Conservation (phyloP, 2,329 filamentous ascomycete species). For the Biscogniauxia sp. region DNA sequence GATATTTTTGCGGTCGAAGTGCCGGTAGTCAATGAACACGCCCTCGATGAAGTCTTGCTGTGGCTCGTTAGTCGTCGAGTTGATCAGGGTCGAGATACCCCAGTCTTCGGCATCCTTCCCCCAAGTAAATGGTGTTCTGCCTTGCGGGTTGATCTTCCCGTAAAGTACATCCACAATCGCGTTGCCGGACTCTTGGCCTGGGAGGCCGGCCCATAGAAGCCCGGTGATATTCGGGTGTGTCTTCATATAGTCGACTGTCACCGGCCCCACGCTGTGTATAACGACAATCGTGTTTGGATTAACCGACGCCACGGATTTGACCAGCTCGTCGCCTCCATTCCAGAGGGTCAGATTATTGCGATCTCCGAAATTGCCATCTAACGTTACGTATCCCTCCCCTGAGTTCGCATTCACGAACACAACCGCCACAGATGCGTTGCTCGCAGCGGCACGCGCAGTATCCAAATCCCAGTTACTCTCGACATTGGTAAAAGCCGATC, state of each 20-base stretch:
- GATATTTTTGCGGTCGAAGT: constrained; percentile 64
- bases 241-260: constrained; percentile 70
- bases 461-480: constrained; percentile 37
- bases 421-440: constrained; percentile 38
- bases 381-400: constrained; percentile 79
- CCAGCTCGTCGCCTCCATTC: constrained; percentile 74
- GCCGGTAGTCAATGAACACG: constrained; percentile 76
- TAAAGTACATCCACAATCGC: constrained; percentile 76
- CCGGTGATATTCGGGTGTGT: constrained; percentile 74
- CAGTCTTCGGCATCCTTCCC: constrained; percentile 65
- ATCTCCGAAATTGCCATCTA: constrained; percentile 82
- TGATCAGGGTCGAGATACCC: constrained; percentile 62
- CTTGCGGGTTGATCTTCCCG: constrained; percentile 72
- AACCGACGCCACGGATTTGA: constrained; percentile 70
- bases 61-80: constrained; percentile 60
- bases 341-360: constrained; percentile 90
- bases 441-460: constrained; percentile 21
- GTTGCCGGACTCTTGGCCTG: constrained; percentile 80
- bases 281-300: constrained; percentile 89
- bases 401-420: constrained; percentile 83
- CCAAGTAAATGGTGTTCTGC: constrained; percentile 75
- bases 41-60: constrained; percentile 75
- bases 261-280: constrained; percentile 79
- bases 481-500: constrained; percentile 57
- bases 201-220: constrained; percentile 75